Base-by-base conservation (phyloP, 1,284 basidiomycete genomes). In the Cryptococcus sp. region DNA sequence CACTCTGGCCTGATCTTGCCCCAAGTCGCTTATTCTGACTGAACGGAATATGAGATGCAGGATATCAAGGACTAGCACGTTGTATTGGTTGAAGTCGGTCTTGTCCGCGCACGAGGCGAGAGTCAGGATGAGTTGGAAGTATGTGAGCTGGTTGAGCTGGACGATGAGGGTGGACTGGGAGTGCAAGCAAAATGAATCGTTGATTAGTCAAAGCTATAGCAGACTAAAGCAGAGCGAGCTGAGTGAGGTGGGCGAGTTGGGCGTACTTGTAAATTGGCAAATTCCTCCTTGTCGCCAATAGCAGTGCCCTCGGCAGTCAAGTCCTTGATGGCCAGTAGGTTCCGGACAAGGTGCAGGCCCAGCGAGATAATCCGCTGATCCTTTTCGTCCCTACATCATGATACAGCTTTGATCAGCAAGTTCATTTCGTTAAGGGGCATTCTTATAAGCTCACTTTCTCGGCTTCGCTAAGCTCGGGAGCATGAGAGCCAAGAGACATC, bases 301-400 rank as follows among this genome's bases (percentile, higher is more conserved):
- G 85, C 82, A 54, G 85, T 81, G 57, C 84, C 84, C 62, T 88
- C 88, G 17, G 85, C 78, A 0, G 87, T 85, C 1, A 85, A 83
- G 77, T 96, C 93, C 67, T 87, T 88, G 80, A 96, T 92, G 71
- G 93, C 90, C 0, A 89, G 85, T 23, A 97, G 83, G 73, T 97
- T 97, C 52, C 93, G 87, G 54, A 96, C 83, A 61, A 94, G 84
- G 74, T 95, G 88, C 10, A 97, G 82, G n/a, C 94, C 82, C 48
- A 97, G 84, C 49, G 88, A 91, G 69, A 96, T 86, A 66, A 96
- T 83, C 70, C 94, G 90, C 27, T 85, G 82, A 71, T 97, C 93
- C 52, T 88, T 85, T 60, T 89, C 86, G 43, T 83, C 84, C 19
- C 93, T 71, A 47, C 4, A 10, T 10, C 16, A 35, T 20, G 23